Evolutionary conservation across 768 basidiomycete genomes (phyloP).

Genomic region (Termitomyces sp.): DNA sequence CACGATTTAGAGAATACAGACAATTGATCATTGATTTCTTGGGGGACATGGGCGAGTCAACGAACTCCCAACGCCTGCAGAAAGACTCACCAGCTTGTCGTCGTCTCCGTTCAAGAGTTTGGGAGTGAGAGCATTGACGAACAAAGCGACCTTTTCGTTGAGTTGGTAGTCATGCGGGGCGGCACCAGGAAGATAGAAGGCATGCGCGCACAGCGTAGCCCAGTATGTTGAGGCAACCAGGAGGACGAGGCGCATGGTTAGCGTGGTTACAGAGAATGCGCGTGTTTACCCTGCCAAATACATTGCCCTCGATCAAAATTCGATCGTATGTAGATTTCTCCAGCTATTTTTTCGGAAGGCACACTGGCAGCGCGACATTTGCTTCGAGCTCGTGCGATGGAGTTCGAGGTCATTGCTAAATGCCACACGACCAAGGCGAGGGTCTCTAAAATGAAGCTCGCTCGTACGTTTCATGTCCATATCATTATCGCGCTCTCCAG

Average conservation of each 20-base stretch:
- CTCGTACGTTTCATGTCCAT: conserved; percentile 48
- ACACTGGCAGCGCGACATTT: conserved; percentile 13
- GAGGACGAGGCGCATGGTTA: conserved; percentile 21
- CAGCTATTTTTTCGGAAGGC: neutral
- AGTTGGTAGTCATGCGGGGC: conserved; percentile 78
- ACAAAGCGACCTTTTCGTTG: conserved; percentile 74
- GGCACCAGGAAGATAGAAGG: conserved; percentile 91
- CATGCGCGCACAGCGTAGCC: conserved; percentile 30
- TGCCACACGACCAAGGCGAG: conserved; percentile 81
- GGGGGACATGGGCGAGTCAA: neutral
- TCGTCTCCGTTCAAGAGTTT: conserved; percentile 67
- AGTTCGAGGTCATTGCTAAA: conserved; percentile 79
- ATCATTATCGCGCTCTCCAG: conserved; percentile 1
- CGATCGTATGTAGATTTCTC: conserved; percentile 1
- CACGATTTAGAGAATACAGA: conserved; percentile 29
- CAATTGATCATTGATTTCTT: conserved; percentile 93
- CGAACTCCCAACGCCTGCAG: neutral
- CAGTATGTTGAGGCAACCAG: conserved; percentile 16
- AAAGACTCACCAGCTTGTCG: conserved; percentile 65
- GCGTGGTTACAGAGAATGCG: neutral
- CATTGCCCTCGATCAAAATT: conserved; percentile 1
- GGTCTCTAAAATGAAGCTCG: conserved; percentile 79
- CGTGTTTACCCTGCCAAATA: conserved; percentile 3
- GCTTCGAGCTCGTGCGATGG: conserved; percentile 43
- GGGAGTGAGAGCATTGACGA: conserved; percentile 88